These are phyloP conservation scores for Kuraishia capsulata DNA, from an alignment of 805 yeast genomes.

Conservation along the genomic window DNA sequence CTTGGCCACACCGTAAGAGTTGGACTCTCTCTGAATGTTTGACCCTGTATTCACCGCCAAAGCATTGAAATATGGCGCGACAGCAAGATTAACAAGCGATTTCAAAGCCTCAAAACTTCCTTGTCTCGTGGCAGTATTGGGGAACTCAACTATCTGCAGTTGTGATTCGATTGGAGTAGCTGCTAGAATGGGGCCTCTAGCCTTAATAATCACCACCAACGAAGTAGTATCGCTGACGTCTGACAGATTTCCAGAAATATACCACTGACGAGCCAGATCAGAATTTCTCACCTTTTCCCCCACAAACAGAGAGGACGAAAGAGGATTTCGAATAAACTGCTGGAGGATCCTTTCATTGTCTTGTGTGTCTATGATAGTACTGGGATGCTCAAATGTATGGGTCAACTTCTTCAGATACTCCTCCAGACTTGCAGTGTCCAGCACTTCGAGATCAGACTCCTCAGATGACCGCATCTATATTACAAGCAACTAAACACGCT, in stretches of 20 bases:
- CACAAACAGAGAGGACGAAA: neutral
- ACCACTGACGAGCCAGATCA: no score
- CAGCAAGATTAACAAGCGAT: constrained; percentile 50
- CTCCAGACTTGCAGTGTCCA: no score
- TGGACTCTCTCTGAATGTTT: neutral
- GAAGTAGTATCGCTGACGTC: neutral
- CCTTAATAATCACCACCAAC: constrained; percentile 26
- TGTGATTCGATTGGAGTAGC: constrained; percentile 19
- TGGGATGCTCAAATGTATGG: no score
- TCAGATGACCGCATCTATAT: no score
- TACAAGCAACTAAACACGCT: no score
- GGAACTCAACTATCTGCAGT: constrained; percentile 24
- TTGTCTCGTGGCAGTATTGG: constrained; percentile 11
- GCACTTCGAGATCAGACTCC: no score
- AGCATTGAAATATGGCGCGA: constrained; percentile 62
- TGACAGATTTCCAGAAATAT: neutral
- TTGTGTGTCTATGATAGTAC: no score
- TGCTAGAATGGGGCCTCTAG: constrained; percentile 20
- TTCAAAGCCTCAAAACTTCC: constrained; percentile 43
- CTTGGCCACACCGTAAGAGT: constrained; percentile 22
- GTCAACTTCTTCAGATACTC: no score
- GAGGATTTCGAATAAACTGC: neutral
- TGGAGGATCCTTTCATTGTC: no score
- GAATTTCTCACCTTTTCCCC: no score
- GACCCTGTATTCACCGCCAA: constrained; percentile 12